These are phyloP conservation scores for Dictyostelium citrinum DNA, from an alignment of 78 protist species.

Conservation along the genomic window DNA sequence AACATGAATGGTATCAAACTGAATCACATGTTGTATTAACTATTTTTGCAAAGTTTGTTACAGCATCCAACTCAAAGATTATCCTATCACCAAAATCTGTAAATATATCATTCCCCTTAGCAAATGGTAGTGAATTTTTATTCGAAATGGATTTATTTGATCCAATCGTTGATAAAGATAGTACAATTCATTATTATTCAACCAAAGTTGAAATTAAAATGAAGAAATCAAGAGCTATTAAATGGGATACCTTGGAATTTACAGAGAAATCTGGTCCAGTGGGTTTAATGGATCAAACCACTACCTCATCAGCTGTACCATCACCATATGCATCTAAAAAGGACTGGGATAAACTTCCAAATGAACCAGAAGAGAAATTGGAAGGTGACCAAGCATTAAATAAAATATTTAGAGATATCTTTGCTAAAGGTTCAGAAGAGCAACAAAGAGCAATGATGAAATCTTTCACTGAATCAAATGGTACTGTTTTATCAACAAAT, in stretches of 20 bases:
- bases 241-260: slow-evolving; percentile 74
- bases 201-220: slow-evolving; percentile 80
- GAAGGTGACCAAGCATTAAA: slow-evolving; percentile 88
- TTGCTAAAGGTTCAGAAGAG: slow-evolving; percentile 82
- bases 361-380: slow-evolving; percentile 68
- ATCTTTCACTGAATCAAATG: slow-evolving; percentile 92
- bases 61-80: slow-evolving; percentile 46
- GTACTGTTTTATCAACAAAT: slow-evolving; percentile 96
- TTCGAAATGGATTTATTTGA: slow-evolving; percentile 75
- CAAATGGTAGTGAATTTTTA: slow-evolving; percentile 67
- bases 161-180: slow-evolving; percentile 19
- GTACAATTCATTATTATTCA: slow-evolving; percentile 5
- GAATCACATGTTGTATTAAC: slow-evolving; percentile 73
- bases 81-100: slow-evolving; percentile 27
- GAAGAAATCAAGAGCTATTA: slow-evolving; percentile 56
- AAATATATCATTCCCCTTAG: slow-evolving; percentile 39
- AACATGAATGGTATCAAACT: slow-evolving; percentile 89
- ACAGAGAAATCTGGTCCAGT: slow-evolving; percentile 43
- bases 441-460: slow-evolving; percentile 93
- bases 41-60: slow-evolving; percentile 73
- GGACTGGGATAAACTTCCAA: slow-evolving; percentile 88
- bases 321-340: slow-evolving; percentile 55
- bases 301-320: background rate
- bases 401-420: slow-evolving; percentile 88
- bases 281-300: background rate